Conservation (phyloP, 371 early-diverging fungal species). For the Basidiobolus meristosporus region DNA sequence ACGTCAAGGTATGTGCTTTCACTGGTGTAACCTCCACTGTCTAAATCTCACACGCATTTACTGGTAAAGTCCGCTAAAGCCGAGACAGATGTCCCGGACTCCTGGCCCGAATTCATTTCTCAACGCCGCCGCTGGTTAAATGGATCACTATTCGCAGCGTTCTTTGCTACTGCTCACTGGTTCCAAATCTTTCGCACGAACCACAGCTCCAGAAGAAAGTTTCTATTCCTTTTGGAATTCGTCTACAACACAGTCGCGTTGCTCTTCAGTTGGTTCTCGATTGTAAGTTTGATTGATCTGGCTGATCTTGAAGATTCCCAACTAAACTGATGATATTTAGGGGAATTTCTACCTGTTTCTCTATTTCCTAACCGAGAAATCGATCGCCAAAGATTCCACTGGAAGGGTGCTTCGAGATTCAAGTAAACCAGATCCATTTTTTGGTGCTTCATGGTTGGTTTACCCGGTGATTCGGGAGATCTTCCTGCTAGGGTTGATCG, state of each 20-base stretch:
- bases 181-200: slow-evolving; percentile 51
- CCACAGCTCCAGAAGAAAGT: slow-evolving; percentile 33
- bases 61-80: slow-evolving; percentile 25
- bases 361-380: too few species aligned
- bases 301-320: neutral
- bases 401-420: too few species aligned
- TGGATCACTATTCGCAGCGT: slow-evolving; percentile 48
- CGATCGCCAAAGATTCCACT: too few species aligned
- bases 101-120: slow-evolving; percentile 40
- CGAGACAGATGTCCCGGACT: slow-evolving; percentile 51
- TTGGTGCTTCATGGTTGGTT: slow-evolving; percentile 14
- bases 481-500: slow-evolving; percentile 41
- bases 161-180: slow-evolving; percentile 59
- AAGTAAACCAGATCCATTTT: slow-evolving; percentile 13
- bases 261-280: slow-evolving; percentile 59
- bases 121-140: slow-evolving; percentile 58
- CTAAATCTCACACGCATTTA: neutral
- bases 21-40: too few species aligned
- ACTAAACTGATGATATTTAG: slow-evolving; percentile 8
- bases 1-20: slow-evolving; percentile 20
- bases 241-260: slow-evolving; percentile 50
- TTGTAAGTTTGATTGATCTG: slow-evolving; percentile 28
- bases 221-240: slow-evolving; percentile 41
- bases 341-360: slow-evolving; percentile 45
- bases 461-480: slow-evolving; percentile 19